Conservation (phyloP, 805 yeast genomes). For the Wickerhamomyces bovis region DNA sequence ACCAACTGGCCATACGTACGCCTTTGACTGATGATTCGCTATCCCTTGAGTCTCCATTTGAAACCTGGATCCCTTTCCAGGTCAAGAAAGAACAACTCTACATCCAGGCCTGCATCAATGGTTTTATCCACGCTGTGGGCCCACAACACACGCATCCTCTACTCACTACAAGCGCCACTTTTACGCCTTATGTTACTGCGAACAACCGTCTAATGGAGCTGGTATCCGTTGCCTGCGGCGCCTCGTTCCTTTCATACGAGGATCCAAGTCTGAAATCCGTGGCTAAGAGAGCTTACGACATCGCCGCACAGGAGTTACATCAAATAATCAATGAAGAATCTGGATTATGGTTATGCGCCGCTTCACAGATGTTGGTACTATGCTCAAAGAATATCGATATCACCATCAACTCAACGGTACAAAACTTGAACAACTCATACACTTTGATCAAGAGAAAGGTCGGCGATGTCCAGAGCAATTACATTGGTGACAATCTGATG, state of each 20-base stretch:
- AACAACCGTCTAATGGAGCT: constrained; percentile 25
- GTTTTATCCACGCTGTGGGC: constrained; percentile 35
- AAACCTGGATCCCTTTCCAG: neutral
- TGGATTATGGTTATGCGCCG: neutral
- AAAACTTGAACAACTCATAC: constrained; percentile 31
- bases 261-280: constrained; percentile 22
- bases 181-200: constrained; percentile 29
- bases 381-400: constrained; percentile 28
- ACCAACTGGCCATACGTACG: neutral
- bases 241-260: constrained; percentile 31
- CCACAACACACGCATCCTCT: constrained; percentile 37
- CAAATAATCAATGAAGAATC: constrained; percentile 3
- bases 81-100: constrained; percentile 1
- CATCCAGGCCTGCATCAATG: constrained; percentile 29
- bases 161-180: constrained; percentile 35
- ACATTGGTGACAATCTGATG: neutral
- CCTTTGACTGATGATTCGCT: neutral
- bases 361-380: constrained; percentile 26
- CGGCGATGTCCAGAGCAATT: neutral
- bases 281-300: constrained; percentile 21
- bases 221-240: constrained; percentile 38
- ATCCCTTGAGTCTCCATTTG: neutral
- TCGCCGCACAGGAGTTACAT: constrained; percentile 14
- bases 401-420: constrained; percentile 3
- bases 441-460: constrained; percentile 28